Conservation (phyloP, 2,329 filamentous ascomycete species). For the Pseudogymnoascus sp. region DNA sequence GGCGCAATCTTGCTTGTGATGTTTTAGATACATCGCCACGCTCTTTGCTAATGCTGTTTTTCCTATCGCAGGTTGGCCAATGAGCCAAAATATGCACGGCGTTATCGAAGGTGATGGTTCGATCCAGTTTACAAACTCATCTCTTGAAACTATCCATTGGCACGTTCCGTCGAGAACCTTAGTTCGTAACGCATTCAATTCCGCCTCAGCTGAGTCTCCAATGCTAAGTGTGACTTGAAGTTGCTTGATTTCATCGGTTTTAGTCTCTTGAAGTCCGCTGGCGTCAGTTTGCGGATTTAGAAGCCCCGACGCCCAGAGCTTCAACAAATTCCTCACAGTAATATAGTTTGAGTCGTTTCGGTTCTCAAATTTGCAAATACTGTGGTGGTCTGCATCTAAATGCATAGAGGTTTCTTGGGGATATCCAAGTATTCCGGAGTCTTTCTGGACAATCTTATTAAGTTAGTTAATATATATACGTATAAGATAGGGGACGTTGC, state of each 20-base stretch:
- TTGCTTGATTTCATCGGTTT: not conserved
- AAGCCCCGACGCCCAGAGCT: not conserved
- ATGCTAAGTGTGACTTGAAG: not conserved
- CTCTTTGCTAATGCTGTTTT: slow-evolving; percentile 8
- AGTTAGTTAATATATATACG: slow-evolving; percentile 17
- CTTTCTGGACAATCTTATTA: slow-evolving; percentile 31
- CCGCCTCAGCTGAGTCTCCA: slow-evolving; percentile 7
- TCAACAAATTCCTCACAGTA: slow-evolving; percentile 23
- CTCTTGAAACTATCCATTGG: slow-evolving; percentile 20
- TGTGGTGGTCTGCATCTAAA: slow-evolving; percentile 36
- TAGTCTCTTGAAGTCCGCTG: not conserved
- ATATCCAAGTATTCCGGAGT: slow-evolving; percentile 38
- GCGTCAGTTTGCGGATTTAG: not conserved
- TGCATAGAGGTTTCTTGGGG: slow-evolving; percentile 32
- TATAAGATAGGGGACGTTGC: not conserved
- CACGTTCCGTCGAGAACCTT: slow-evolving; percentile 20
- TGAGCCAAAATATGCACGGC: not conserved
- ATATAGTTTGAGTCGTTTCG: slow-evolving; percentile 33
- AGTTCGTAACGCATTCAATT: slow-evolving; percentile 16
- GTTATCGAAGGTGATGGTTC: slow-evolving; percentile 2
- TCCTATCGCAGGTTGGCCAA: not conserved
- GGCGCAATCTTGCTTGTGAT: not conserved
- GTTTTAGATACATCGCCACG: not conserved
- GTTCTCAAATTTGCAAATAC: slow-evolving; percentile 35
- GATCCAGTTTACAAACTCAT: slow-evolving; percentile 14